Percentiles rank a stretch among this genome's conserved stretches.
phyloP scores from a whole-genome alignment of 2,329 filamentous ascomycete genomes.

The Monosporascus sp. region DNA sequence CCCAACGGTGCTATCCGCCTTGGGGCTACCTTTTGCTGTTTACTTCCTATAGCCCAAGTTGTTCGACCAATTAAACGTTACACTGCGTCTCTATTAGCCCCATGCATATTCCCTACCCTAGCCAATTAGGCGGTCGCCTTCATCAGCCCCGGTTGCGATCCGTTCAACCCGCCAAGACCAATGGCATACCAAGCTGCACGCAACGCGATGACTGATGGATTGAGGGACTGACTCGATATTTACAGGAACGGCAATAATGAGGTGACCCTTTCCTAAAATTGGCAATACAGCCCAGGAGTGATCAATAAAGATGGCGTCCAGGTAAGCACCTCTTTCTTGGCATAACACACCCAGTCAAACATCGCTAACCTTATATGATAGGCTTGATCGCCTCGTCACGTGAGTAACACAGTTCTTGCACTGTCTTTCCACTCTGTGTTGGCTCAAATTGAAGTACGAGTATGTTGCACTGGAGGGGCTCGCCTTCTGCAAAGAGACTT shows the following conservation, averaged over 20 bases:
- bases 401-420: constrained; percentile 43
- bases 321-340: constrained; percentile 30
- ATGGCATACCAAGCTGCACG: neutral
- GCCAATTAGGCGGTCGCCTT: neutral
- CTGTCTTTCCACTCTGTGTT: neutral
- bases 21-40: neutral
- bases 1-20: neutral
- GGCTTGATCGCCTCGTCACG: constrained; percentile 82
- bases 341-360: constrained; percentile 8
- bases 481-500: neutral
- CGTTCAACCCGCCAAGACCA: neutral
- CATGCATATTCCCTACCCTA: neutral
- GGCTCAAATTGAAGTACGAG: neutral
- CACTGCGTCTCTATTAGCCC: neutral
- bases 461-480: neutral
- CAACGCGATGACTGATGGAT: neutral
- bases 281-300: constrained; percentile 23
- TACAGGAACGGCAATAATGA: constrained; percentile 17
- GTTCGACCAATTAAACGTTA: neutral
- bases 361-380: constrained; percentile 34
- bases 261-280: constrained; percentile 17
- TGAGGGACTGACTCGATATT: neutral
- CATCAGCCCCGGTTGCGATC: neutral
- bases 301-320: constrained; percentile 50
- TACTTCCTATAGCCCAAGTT: neutral